These are phyloP conservation scores for Fusarium hostae DNA, from an alignment of 2,329 filamentous ascomycete genomes.

Conservation along the genomic window DNA sequence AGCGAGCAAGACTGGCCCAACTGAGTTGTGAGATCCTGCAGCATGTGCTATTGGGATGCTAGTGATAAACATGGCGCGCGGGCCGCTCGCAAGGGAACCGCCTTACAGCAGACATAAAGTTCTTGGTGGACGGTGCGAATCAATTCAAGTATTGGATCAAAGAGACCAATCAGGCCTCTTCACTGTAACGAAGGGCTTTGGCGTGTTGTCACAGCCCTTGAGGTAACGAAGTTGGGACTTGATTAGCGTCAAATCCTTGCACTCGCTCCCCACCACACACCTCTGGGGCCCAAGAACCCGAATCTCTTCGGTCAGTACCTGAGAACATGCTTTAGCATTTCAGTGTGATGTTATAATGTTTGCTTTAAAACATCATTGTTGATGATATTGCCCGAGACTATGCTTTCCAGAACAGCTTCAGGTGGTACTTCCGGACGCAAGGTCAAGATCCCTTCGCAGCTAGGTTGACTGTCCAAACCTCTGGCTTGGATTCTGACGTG, in stretches of 20 bases:
- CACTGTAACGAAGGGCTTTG: conserved; percentile 2
- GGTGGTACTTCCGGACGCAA: not conserved
- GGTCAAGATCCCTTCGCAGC: not conserved
- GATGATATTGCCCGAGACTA: not conserved
- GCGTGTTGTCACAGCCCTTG: conserved; percentile 19
- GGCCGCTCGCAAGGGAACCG: conserved; percentile 35
- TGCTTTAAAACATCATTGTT: not conserved
- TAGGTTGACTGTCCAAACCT: conserved; percentile 8
- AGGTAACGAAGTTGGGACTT: conserved; percentile 20
- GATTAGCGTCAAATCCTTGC: conserved; percentile 29
- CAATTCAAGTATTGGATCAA: conserved; percentile 20
- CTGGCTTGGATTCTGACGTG: conserved; percentile 18
- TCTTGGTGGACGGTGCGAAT: conserved; percentile 13
- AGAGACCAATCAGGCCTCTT: not conserved
- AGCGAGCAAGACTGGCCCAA: conserved; percentile 19
- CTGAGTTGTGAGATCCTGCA: conserved; percentile 32
- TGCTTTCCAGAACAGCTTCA: not conserved
- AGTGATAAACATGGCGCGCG: conserved; percentile 35
- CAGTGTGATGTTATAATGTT: not conserved
- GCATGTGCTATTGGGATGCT: conserved; percentile 30
- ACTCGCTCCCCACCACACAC: conserved; percentile 24
- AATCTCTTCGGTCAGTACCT: conserved; percentile 26
- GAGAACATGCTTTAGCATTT: not conserved
- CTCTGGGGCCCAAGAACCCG: conserved; percentile 17
- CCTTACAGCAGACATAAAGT: conserved; percentile 32